Conservation (phyloP, 2,329 filamentous ascomycete genomes). For the Exophiala dermatitidis region DNA sequence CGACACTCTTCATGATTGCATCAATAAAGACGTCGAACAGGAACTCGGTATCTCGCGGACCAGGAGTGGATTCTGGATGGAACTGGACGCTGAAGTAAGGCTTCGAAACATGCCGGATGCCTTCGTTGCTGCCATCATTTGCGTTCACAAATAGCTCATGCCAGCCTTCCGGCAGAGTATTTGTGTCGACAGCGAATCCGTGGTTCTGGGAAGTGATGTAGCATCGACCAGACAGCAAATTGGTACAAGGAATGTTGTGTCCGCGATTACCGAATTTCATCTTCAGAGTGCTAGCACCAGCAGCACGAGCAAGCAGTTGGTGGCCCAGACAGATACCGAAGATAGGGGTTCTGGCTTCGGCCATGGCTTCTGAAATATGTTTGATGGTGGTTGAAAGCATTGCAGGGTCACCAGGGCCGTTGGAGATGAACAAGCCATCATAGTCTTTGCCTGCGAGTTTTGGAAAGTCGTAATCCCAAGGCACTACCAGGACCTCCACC, state of each 20-base stretch:
- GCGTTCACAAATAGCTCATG: conserved; percentile 94
- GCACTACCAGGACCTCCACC: conserved; percentile 87
- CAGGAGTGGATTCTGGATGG: conserved; percentile 93
- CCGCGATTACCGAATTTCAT: conserved; percentile 99
- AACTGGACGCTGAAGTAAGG: conserved; percentile 99
- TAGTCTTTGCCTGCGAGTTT: conserved; percentile 71
- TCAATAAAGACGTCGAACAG: conserved; percentile 94
- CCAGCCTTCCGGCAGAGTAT: conserved; percentile 70
- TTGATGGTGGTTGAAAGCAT: conserved; percentile 72
- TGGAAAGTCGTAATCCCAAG: conserved; percentile 91
- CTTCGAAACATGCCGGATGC: conserved; percentile 76
- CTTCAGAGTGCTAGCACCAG: conserved; percentile 79
- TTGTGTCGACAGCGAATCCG: conserved; percentile 83
- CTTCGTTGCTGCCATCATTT: conserved; percentile 97
- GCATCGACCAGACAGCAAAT: conserved; percentile 88
- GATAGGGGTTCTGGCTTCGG: conserved; percentile 74
- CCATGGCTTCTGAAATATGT: conserved; percentile 68
- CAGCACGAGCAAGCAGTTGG: conserved; percentile 80
- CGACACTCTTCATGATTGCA: conserved; percentile 66
- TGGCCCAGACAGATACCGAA: conserved; percentile 97
- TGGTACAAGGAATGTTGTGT: conserved; percentile 97
- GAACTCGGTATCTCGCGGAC: conserved; percentile 90
- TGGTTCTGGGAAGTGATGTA: conserved; percentile 99
- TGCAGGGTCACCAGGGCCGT: conserved; percentile 91
- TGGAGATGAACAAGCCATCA: conserved; percentile 95